A percentile compares a stretch with the other conserved stretches of the same genome.
phyloP scores from a whole-genome alignment of 2,329 filamentous ascomycete species.

The Sporothrix brasiliensis region DNA sequence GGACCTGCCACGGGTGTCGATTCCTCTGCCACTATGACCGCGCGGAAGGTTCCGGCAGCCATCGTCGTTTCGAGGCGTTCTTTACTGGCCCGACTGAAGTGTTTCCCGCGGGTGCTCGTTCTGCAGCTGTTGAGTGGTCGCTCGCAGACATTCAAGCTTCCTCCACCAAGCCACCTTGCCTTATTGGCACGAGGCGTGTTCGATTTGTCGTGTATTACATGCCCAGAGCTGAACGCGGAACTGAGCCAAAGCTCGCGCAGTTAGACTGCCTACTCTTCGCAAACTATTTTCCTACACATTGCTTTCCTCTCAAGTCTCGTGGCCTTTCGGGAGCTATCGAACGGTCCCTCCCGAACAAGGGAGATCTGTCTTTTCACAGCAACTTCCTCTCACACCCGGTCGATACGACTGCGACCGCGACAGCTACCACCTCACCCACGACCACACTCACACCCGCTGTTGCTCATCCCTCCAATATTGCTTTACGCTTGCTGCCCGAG shows the following conservation, averaged over 20 bases:
- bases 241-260: not conserved
- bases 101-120: not conserved
- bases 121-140: conserved; percentile 11
- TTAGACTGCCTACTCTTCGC: not conserved
- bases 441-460: not conserved
- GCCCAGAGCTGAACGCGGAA: conserved; percentile 11
- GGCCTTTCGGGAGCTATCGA: not conserved
- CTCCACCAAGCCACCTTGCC: conserved; percentile 15
- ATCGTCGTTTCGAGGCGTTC: not conserved
- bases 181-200: conserved; percentile 13
- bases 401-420: not conserved
- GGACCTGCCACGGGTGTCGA: not conserved
- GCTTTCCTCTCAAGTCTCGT: not conserved
- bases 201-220: not conserved
- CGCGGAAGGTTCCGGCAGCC: not conserved
- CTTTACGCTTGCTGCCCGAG: not conserved
- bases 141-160: conserved; percentile 1
- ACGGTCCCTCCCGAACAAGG: not conserved
- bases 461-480: not conserved
- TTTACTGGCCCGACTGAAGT: not conserved
- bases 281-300: not conserved
- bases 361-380: conserved; percentile 15
- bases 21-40: not conserved
- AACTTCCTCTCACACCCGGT: not conserved
- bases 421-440: not conserved